Conservation (phyloP, 1,139 yeast genomes). For the Kluyveromyces marxianus region DNA sequence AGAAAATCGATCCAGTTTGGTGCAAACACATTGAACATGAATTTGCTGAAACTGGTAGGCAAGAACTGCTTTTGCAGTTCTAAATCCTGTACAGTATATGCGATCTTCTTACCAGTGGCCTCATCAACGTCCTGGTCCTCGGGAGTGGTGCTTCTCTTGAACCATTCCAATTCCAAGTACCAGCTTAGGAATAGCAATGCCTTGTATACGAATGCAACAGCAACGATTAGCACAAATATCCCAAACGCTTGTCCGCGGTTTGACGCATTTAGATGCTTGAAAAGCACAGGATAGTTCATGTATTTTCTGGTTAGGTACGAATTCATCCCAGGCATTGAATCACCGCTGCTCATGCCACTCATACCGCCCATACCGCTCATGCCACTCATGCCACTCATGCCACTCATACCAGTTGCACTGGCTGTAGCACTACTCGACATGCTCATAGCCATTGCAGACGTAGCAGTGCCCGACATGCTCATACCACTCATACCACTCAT, state of each 20-base stretch:
- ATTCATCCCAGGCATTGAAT: constrained; percentile 40
- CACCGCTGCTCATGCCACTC: constrained; percentile 12
- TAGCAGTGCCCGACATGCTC: not conserved
- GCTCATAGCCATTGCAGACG: constrained; percentile 11
- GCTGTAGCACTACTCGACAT: constrained; percentile 4
- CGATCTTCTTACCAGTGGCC: constrained; percentile 13
- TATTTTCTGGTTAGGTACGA: constrained; percentile 47
- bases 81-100: constrained; percentile 14
- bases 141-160: constrained; percentile 30
- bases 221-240: constrained; percentile 53
- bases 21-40: constrained; percentile 35
- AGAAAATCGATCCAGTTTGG: constrained; percentile 34
- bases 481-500: not conserved
- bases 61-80: constrained; percentile 16
- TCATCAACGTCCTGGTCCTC: constrained; percentile 24
- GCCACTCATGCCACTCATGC: not conserved
- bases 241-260: constrained; percentile 62
- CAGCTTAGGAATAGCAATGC: constrained; percentile 51
- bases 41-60: constrained; percentile 24
- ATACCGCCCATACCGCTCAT: not conserved
- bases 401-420: not conserved
- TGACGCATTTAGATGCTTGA: constrained; percentile 44
- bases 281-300: constrained; percentile 52
- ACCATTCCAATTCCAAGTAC: constrained; percentile 60
- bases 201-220: constrained; percentile 49